A percentile compares a stretch with the other conserved stretches of the same genome.
These are phyloP conservation scores for Populus hybrid DNA, from an alignment of 441 rosid species.

Conservation along the genomic window DNA sequence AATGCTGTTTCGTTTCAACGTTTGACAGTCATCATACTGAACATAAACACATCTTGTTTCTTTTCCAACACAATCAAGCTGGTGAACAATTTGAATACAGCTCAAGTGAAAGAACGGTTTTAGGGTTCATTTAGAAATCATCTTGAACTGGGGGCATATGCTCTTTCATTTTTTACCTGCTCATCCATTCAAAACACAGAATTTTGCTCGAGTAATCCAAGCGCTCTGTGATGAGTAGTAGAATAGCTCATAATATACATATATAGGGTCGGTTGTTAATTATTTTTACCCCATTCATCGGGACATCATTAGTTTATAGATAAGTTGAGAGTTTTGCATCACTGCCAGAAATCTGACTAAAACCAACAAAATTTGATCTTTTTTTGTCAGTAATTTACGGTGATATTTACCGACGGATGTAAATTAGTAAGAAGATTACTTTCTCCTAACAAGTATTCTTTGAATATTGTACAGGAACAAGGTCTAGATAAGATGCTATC, in stretches of 20 bases:
- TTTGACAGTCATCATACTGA: slow-evolving; percentile 29
- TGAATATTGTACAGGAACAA: not conserved
- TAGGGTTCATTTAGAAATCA: not conserved
- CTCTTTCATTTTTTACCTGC: not conserved
- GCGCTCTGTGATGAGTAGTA: not conserved
- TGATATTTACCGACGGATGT: no score
- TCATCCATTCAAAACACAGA: not conserved
- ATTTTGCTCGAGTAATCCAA: not conserved
- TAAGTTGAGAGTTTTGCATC: not conserved
- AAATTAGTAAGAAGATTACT: not conserved
- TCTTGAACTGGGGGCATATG: not conserved
- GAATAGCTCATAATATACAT: not conserved
- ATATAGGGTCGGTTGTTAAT: not conserved
- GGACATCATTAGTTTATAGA: not conserved
- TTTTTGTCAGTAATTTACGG: no score
- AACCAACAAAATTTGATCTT: no score
- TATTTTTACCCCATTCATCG: not conserved
- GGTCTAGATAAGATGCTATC: not conserved
- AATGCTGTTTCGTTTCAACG: slow-evolving; percentile 91
- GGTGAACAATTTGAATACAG: not conserved
- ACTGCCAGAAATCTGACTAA: no score
- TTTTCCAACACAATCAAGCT: not conserved
- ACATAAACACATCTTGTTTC: slow-evolving; percentile 4
- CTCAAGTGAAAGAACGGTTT: not conserved
- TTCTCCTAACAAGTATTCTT: not conserved